These are phyloP conservation scores for Phytophthora podocarpi DNA, from an alignment of 352 stramenopile genomes.

Conservation along the genomic window DNA sequence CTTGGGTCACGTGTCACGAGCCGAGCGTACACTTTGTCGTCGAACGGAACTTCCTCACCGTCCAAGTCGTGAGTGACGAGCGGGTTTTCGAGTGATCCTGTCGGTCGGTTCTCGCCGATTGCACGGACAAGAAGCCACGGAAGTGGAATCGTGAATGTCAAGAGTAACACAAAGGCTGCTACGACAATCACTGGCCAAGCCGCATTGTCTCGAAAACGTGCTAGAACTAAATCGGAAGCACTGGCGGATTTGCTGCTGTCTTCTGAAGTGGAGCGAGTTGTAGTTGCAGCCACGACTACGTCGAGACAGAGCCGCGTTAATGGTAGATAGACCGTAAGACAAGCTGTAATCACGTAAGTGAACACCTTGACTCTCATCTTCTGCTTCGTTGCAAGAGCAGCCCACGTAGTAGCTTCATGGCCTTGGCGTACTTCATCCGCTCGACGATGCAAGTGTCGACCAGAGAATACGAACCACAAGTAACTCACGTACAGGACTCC, in stretches of 20 bases:
- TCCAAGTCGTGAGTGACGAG: constrained; percentile 49
- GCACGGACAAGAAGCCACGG: constrained; percentile 34
- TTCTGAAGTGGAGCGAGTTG: neutral
- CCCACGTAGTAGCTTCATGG: constrained; percentile 48
- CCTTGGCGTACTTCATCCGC: constrained; percentile 53
- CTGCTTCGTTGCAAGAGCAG: constrained; percentile 36
- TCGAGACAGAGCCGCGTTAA: constrained; percentile 46
- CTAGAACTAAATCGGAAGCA: constrained; percentile 15
- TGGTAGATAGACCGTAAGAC: constrained; percentile 52
- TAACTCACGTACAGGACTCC: constrained; percentile 36
- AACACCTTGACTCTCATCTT: constrained; percentile 40
- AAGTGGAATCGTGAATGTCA: constrained; percentile 46
- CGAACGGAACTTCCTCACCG: constrained; percentile 42
- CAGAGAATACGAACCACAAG: constrained; percentile 49
- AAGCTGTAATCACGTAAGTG: constrained; percentile 48
- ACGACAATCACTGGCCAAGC: constrained; percentile 35
- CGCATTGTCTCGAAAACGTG: constrained; percentile 15
- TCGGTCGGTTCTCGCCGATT: constrained; percentile 48
- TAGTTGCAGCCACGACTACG: constrained; percentile 18
- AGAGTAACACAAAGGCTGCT: constrained; percentile 31
- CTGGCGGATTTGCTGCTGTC: constrained; percentile 1
- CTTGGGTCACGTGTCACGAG: constrained; percentile 44
- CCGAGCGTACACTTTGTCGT: constrained; percentile 53
- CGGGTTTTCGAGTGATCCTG: constrained; percentile 44
- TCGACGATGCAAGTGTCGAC: constrained; percentile 40